Base-by-base conservation (phyloP, 768 basidiomycete species). In the Rubroboletus satanas region DNA sequence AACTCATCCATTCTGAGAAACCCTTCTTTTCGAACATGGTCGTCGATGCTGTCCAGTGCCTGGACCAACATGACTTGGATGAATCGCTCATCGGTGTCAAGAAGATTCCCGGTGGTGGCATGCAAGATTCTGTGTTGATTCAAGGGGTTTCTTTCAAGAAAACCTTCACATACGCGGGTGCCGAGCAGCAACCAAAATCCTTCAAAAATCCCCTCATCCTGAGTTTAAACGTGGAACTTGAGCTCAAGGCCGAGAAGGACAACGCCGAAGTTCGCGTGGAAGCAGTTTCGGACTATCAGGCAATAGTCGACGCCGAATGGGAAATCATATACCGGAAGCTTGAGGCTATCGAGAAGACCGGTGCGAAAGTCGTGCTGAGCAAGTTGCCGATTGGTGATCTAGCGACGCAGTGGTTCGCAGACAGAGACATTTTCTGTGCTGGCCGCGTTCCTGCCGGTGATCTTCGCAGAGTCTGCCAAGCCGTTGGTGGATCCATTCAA, bases 1-100 rank as follows among this genome's bases (percentile, higher is more conserved):
- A 98, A 73, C 84, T 98, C 57, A 98, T 99, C 64, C 96, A 98
- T 71, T 93, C 93, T 14, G 93, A 98, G 75, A 98, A 97, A 67
- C 97, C 96, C 1, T 98, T 98, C 77, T 99, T 99, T 78, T 91
- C 95, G 11, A 85, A 89, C 60, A 98, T 99, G 95, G 97, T 97
- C 47, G 97, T 99, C 45, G 93, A 98, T 66, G 95, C 97, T 36
- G 93, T 99, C 46, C 83, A 87, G 59, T 93, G 85, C 51, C 79
- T 98, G 33, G 95, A 98, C 73, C 93, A 91, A 66, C 83, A 88
- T 42, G 93, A 97, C 62, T 82, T 98, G 47, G 93, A 99, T 69
- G 95, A 98, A 67, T 91, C 88, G 10, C 81, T 98, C 59, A 98
- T 99, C 60, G 96, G 96, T 12, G 88, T 97, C 51, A 98, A 98